Evolutionary conservation across 768 basidiomycete species (phyloP), one percentile per base, ranked within the genome.

Genomic region (Collybiopsis luxurians): DNA sequence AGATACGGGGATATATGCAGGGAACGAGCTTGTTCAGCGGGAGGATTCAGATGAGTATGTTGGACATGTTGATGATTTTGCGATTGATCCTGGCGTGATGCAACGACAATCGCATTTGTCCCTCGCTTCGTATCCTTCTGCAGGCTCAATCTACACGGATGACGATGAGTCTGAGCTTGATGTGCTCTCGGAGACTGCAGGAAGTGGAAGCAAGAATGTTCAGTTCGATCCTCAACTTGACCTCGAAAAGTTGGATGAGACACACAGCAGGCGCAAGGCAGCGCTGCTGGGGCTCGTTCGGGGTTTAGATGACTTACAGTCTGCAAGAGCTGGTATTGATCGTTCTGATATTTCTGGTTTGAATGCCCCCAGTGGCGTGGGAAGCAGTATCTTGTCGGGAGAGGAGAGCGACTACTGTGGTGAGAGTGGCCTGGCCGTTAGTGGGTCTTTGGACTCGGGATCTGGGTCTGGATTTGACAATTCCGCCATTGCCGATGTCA

Each of bases 201-300:
- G 48, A 53, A 42, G 38, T 24, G 51, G 51, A 39, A 54, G 11
- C 53, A 38, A 26, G 24, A 34, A 2, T 6, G 50, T 7, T 3
- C 49, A 11, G 1, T 31, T 42, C 49, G 28, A 27, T 53, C 12
- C 56, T 48, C 38, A 23, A 47, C 13, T 59, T 61, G 36, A 62
- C 59, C 21, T 36, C 48, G 58, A 34, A 30, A 28, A 34, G 48
- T n/a, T 53, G 47, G 71, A 64, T 11, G 52, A 52, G 24, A 69
- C 69, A 17, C 58, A 68, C 34, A 58, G 60, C 15, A 61, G 66
- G 42, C 71, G 72, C n/a, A 69, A 67, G 26, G 69, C 67, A 45
- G 75, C 73, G 4, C 66, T 79, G 7, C 53, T 74, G 15, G 71
- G 71, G 0, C 67, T 77, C 1, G 72, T 79, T 2, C 64, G 70